These are phyloP conservation scores for Massarina eburnea DNA, from an alignment of 2,329 filamentous ascomycete species.

Conservation along the genomic window DNA sequence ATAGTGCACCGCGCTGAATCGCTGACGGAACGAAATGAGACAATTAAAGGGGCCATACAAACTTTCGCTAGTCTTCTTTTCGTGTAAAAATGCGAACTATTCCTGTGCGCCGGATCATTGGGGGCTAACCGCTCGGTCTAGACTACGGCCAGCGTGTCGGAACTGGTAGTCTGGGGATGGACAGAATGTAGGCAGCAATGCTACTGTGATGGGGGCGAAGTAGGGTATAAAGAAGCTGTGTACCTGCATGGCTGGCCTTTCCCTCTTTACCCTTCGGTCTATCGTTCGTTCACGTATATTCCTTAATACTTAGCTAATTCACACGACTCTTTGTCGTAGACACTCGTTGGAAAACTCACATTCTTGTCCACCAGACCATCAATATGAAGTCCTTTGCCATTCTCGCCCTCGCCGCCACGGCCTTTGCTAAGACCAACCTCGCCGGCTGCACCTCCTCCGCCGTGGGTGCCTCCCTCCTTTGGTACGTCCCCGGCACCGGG, in stretches of 20 bases:
- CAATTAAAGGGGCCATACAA: too few relatives aligned
- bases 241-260: not conserved
- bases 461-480: slow-evolving; percentile 54
- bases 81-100: too few relatives aligned
- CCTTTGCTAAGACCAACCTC: slow-evolving; percentile 43
- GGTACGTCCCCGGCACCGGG: slow-evolving; percentile 64
- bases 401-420: slow-evolving; percentile 31
- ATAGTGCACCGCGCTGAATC: too few relatives aligned
- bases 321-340: slow-evolving; percentile 2
- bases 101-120: not conserved
- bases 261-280: not conserved
- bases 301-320: slow-evolving; percentile 1
- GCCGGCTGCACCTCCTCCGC: slow-evolving; percentile 48
- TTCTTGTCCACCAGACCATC: not conserved
- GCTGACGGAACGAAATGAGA: too few relatives aligned
- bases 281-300: not conserved
- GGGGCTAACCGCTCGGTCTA: not conserved
- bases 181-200: too few relatives aligned
- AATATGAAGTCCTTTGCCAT: slow-evolving; percentile 22
- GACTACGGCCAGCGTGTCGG: too few relatives aligned
- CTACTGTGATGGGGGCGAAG: too few relatives aligned
- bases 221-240: not conserved
- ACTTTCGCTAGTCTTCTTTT: too few relatives aligned
- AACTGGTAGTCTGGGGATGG: too few relatives aligned
- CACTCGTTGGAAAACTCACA: slow-evolving; percentile 3